phyloP scores from a whole-genome alignment of 345 rosid species.

The Eucalyptus urophylla region DNA sequence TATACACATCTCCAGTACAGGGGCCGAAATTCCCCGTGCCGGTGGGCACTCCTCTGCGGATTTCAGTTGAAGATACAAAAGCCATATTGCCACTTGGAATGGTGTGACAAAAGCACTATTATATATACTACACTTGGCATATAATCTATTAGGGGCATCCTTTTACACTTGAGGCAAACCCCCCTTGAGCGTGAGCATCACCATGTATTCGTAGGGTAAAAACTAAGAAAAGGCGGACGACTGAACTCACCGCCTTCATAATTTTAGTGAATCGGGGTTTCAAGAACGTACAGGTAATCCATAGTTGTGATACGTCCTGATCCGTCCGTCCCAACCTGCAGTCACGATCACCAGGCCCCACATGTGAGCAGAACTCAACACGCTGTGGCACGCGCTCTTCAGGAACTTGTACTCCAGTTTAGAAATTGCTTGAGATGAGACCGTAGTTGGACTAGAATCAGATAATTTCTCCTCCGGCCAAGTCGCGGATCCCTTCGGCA shows the following conservation, averaged over 20 bases:
- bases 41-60: neutral
- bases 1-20: neutral
- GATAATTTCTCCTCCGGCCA: conserved; percentile 86
- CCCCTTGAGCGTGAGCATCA: neutral
- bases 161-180: neutral
- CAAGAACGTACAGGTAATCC: conserved; percentile 35
- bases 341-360: conserved; percentile 68
- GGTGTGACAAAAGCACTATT: neutral
- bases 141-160: neutral
- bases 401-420: conserved; percentile 46
- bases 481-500: conserved; percentile 42
- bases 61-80: neutral
- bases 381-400: conserved; percentile 45
- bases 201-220: neutral
- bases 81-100: neutral
- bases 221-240: neutral
- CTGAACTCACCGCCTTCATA: neutral
- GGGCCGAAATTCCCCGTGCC: neutral
- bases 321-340: conserved; percentile 71
- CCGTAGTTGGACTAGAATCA: conserved; percentile 6
- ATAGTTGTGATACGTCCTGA: conserved; percentile 54
- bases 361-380: conserved; percentile 34
- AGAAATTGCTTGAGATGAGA: conserved; percentile 15
- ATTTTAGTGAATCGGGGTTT: neutral
- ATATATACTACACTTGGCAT: neutral